These are phyloP conservation scores for Coemansia sp. DNA, from an alignment of 192 early-diverging fungal species.

Conservation along the genomic window DNA sequence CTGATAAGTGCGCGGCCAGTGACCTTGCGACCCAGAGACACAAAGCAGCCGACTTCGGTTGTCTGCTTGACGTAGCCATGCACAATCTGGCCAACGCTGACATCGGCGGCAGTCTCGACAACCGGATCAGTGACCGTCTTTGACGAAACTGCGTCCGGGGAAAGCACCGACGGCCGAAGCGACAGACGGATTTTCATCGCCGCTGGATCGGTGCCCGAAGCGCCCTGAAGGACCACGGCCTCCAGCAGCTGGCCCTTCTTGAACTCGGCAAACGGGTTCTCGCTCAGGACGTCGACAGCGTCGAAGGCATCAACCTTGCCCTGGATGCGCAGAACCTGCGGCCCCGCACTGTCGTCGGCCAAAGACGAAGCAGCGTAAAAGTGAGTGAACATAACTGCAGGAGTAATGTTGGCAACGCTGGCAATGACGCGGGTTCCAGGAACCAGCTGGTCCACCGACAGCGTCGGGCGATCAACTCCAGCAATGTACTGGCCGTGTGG, in stretches of 20 bases:
- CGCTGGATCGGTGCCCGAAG: conserved; percentile 13
- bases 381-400: conserved; percentile 54
- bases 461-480: conserved; percentile 36
- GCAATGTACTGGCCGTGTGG: conserved; percentile 55
- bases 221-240: conserved; percentile 16
- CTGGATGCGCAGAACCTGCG: conserved; percentile 27
- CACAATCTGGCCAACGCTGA: conserved; percentile 61
- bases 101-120: conserved; percentile 52
- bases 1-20: conserved; percentile 79
- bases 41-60: conserved; percentile 69
- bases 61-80: conserved; percentile 71
- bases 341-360: not conserved
- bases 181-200: conserved; percentile 60
- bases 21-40: conserved; percentile 59
- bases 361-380: conserved; percentile 25
- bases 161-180: conserved; percentile 55
- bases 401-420: conserved; percentile 52
- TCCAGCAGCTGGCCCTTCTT: conserved; percentile 23
- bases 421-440: conserved; percentile 57
- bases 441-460: conserved; percentile 48
- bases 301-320: conserved; percentile 65
- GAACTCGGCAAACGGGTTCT: conserved; percentile 24
- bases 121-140: conserved; percentile 46
- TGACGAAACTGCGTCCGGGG: conserved; percentile 22
- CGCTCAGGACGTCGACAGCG: conserved; percentile 47